Base-by-base conservation (phyloP, 2,329 filamentous ascomycete species). In the Microsporum canis region DNA sequence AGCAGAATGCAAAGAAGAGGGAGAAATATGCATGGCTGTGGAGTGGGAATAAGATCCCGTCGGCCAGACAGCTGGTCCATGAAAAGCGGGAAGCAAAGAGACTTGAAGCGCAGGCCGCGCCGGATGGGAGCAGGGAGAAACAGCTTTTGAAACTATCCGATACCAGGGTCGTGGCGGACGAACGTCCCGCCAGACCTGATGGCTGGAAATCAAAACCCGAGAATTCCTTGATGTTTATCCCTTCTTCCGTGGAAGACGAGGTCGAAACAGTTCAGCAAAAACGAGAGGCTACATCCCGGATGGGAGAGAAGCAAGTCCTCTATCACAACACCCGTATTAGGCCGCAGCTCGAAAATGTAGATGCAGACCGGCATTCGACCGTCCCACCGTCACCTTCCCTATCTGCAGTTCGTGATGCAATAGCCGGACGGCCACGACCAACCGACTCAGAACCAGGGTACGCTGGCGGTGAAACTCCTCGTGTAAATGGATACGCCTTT, bases 401-500 rank as follows among this genome's bases (percentile, higher is more conserved):
- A 63, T 94, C 89, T 3, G 87, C 91, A 1, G 83, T 96, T 27
- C 84, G 87, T 65, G 90, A 91, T 67, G 91, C 91, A 6, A 90
- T 96, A 61, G 84, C 87, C 0, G 89, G 91, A 7, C 83, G 79
- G 5, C 84, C 87, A 3, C 82, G 84, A 6, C 76, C 79, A 1
- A 81, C 79, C 6, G 82, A 86, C 29, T 83, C 84, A 10, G 85
- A 89, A 66, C 72, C 77, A 7, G 80, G 80, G 1, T 82, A 78
- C 63, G 79, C 79, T 0, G 88, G 86, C 14, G 82, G 80, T 62
- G 91, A 95, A 72, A 97, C 92, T 0, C 94, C 92, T 0, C 82
- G 89, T 1, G 89, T 97, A 0, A 95, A 95, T 65, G 94, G 94
- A 0, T 99, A 96, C 72, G 84, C 90, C 0, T 97, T 96, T 73